phyloP scores from a whole-genome alignment of 176 grass and related monocot species.

The Pontederia paniculata region DNA sequence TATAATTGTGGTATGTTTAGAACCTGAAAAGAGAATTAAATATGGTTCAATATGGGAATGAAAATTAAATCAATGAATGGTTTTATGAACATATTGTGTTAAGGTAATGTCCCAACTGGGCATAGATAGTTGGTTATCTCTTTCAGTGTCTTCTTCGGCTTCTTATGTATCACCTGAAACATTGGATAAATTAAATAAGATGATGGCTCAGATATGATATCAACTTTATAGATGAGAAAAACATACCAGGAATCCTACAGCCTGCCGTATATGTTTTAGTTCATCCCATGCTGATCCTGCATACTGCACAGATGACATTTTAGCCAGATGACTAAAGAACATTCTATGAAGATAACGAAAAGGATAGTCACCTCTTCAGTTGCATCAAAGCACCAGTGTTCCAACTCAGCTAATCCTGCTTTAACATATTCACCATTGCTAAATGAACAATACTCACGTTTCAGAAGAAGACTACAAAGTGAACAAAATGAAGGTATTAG shows the following conservation, averaged over 20 bases:
- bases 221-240: constrained; percentile 14
- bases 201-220: constrained; percentile 12
- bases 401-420: constrained; percentile 64
- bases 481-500: constrained; percentile 6
- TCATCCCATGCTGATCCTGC: constrained; percentile 66
- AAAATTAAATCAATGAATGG: not conserved
- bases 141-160: constrained; percentile 62
- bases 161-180: constrained; percentile 69
- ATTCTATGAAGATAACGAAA: not conserved
- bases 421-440: constrained; percentile 89
- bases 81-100: constrained; percentile 1
- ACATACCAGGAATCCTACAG: constrained; percentile 79
- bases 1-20: constrained; percentile 81
- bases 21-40: constrained; percentile 33
- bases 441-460: constrained; percentile 79
- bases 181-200: constrained; percentile 10
- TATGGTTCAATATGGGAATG: constrained; percentile 16
- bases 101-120: constrained; percentile 40
- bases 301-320: constrained; percentile 43
- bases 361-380: constrained; percentile 55
- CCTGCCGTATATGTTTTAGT: constrained; percentile 72
- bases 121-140: constrained; percentile 83
- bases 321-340: constrained; percentile 23
- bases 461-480: constrained; percentile 55
- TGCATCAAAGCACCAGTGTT: constrained; percentile 65